Percentiles rank a stretch among this genome's conserved stretches.
Conservation (phyloP, 805 yeast species). For the Lipomyces oligophaga region DNA sequence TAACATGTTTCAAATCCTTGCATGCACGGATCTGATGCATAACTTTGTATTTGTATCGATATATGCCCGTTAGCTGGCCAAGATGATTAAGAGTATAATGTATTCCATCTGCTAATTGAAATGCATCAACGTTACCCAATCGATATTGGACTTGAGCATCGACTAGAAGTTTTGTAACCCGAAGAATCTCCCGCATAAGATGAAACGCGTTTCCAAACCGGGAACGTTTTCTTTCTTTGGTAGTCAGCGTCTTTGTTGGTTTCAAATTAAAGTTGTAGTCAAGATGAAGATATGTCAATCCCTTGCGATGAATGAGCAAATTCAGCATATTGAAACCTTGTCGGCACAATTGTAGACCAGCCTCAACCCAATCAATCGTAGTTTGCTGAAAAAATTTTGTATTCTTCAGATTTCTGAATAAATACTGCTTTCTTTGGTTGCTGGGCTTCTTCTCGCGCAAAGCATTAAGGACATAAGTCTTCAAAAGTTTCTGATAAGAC, state of each 20-base stretch:
- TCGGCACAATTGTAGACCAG: slow-evolving; percentile 86
- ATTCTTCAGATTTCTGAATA: slow-evolving; percentile 61
- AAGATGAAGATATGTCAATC: slow-evolving; percentile 84
- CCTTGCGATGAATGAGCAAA: slow-evolving; percentile 81
- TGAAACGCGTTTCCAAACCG: slow-evolving; percentile 97
- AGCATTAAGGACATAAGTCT: slow-evolving; percentile 66
- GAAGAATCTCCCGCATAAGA: slow-evolving; percentile 79
- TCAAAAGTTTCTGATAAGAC: slow-evolving; percentile 86
- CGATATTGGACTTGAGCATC: slow-evolving; percentile 92
- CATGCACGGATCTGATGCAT: slow-evolving; percentile 98
- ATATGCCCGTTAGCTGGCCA: slow-evolving; percentile 94
- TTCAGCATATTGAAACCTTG: slow-evolving; percentile 95
- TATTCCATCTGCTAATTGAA: slow-evolving; percentile 90
- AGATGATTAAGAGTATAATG: slow-evolving; percentile 86
- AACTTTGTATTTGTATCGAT: slow-evolving; percentile 92
- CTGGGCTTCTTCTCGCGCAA: slow-evolving; percentile 50
- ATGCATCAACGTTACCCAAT: slow-evolving; percentile 86
- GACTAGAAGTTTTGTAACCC: slow-evolving; percentile 78
- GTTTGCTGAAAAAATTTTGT: slow-evolving; percentile 92
- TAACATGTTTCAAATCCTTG: slow-evolving; percentile 89
- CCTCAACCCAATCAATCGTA: slow-evolving; percentile 96
- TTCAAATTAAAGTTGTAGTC: slow-evolving; percentile 94
- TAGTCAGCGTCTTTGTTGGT: slow-evolving; percentile 92
- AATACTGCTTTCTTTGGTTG: slow-evolving; percentile 50
- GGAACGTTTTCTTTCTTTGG: slow-evolving; percentile 93